phyloP scores from a whole-genome alignment of 2,329 filamentous ascomycete species.

The Trichoderma breve region DNA sequence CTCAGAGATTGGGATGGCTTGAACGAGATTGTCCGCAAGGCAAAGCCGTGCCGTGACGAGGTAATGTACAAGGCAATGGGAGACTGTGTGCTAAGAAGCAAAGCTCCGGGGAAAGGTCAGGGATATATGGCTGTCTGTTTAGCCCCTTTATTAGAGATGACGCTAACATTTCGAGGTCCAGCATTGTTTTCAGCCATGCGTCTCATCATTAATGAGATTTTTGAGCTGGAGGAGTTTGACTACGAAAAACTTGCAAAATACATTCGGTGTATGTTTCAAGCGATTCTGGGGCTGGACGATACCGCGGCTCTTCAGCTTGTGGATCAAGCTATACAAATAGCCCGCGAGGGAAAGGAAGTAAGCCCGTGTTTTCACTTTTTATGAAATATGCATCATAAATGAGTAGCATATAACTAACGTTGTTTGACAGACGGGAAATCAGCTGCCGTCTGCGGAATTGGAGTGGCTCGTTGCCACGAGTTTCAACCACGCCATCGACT shows the following conservation, averaged over 20 bases:
- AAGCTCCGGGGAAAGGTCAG: slow-evolving; percentile 51
- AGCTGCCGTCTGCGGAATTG: slow-evolving; percentile 65
- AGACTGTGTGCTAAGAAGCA: slow-evolving; percentile 59
- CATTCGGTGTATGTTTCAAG: slow-evolving; percentile 72
- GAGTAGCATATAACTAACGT: neutral
- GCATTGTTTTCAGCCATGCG: slow-evolving; percentile 56
- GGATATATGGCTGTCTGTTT: neutral
- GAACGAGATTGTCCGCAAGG: slow-evolving; percentile 55
- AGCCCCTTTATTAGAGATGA: neutral
- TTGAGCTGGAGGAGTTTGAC: slow-evolving; percentile 55
- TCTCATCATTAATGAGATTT: slow-evolving; percentile 68
- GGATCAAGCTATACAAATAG: slow-evolving; percentile 59
- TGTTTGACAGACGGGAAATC: slow-evolving; percentile 35
- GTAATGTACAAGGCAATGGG: slow-evolving; percentile 61
- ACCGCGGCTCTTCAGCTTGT: slow-evolving; percentile 58
- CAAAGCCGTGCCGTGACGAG: slow-evolving; percentile 43
- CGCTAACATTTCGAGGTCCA: slow-evolving; percentile 28
- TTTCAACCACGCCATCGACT: slow-evolving; percentile 70
- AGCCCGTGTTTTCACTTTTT: neutral
- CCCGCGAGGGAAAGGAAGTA: slow-evolving; percentile 50
- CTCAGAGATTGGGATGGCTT: slow-evolving; percentile 68
- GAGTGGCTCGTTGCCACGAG: slow-evolving; percentile 71
- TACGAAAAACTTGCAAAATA: slow-evolving; percentile 67
- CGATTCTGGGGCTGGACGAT: slow-evolving; percentile 58
- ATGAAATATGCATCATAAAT: no score